Evolutionary conservation across 1,284 basidiomycete species (phyloP), one percentile per base, ranked within the genome.

Genomic region (Megacollybia platyphylla): DNA sequence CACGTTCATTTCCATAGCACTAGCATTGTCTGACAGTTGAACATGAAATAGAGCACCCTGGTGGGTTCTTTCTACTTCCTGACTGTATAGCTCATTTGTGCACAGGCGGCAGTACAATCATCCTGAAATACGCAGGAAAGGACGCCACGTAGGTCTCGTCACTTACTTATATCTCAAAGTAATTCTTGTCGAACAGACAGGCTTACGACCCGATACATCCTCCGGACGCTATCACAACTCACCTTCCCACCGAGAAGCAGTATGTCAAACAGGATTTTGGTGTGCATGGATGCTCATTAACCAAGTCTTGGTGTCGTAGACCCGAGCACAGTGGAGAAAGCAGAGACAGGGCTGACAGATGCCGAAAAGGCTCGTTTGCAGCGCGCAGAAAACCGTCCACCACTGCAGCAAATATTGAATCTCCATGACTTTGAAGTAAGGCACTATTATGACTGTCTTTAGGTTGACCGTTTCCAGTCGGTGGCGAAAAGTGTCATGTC

Each of bases 351-450:
- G 40, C 59, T 79, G 7, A 77, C 76, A 0, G 68, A 77, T 18
- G 71, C 70, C 43, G 79, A 85, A 57, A 76, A 73, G 52, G 70
- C 62, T 1, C 71, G 80, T 9, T 66, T 68, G 48, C 63, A 67
- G 34, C 72, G 73, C 2, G 49, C 77, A 15, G 60, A 63, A 9
- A 64, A 69, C 40, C 68, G 77, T 43, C 90, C 90, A 0, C 64
- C 74, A 2, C 65, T 96, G 17, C 71, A 73, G 40, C 79, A 87
- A 59, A 83, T 91, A 42, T 68, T 94, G 29, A 91, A 85, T 52
- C 62, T 96, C 51, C 88, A 92, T 59, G 91, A 97, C 59, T 93
- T 97, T 51, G 91, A 94, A 67, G 80, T 80, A 43, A n/a, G 59
- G 8, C 3, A 48, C 4, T 44, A n/a, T 31, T n/a, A 27, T 32